Evolutionary conservation across 371 early-diverging fungal species (phyloP), one percentile per base, ranked within the genome.

Genomic region (Fennellomyces sp.): DNA sequence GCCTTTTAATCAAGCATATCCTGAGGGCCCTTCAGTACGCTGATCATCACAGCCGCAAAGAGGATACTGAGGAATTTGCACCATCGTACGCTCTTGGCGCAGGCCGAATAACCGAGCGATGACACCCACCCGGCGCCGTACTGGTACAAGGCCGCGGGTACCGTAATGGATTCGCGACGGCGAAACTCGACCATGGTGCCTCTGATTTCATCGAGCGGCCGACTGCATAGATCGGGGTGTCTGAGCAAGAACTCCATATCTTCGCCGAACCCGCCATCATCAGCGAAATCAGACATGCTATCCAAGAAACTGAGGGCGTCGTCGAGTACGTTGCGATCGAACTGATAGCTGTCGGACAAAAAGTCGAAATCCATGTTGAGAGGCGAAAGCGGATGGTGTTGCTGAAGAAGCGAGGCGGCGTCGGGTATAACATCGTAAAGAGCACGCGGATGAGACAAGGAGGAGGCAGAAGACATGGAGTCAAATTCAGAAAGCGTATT

Each of bases 11-110:
- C 54, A 7, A 54, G 31, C 25, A 64, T 30, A 41, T 76, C 82
- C 50, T 85, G 77, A 15, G 88, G 88, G n/a, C 88, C 88, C n/a
- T 70, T 80, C 39, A 81, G 66, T 11, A 88, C 23, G 55, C 81
- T 85, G 62, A 86, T 76, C 5, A 80, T 71, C 5, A 82, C 63
- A 10, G 85, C 82, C 12, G 83, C 82, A 41, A 77, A 60, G 26
- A 88, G 64, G 12, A 86, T 69, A 33, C 76, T 70, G 15, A 84
- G 58, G 70, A 88, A 88, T 49, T 76, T 72, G 66, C 81, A 83
- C 88, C 88, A 88, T 55, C 80, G 70, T 76, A 83, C 50, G 25
- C 57, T 33, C 17, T 41, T 38, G 11, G 45, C 36, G 23, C 49
- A 49, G 10, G 42, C 49, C 15, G 57, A 19, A 21, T 49, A 27